phyloP scores from a whole-genome alignment of 2,329 filamentous ascomycete species.

The Echinosphaeria canescens region DNA sequence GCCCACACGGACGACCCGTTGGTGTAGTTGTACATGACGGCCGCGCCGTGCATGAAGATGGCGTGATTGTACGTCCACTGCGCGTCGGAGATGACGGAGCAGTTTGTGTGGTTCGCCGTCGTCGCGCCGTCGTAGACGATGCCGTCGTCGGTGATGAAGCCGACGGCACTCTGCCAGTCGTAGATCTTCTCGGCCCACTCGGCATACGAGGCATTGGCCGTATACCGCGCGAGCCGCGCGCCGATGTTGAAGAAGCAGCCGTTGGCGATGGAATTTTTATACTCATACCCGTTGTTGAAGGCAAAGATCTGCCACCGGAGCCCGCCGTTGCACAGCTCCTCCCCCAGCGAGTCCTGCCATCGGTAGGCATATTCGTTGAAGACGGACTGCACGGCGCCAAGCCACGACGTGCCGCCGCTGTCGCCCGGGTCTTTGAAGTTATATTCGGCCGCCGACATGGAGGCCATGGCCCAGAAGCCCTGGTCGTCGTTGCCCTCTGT shows the following conservation, averaged over 20 bases:
- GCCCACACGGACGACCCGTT: constrained; percentile 26
- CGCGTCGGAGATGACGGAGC: constrained; percentile 27
- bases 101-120: constrained; percentile 13
- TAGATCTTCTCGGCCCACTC: constrained; percentile 55
- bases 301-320: constrained; percentile 73
- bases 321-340: constrained; percentile 43
- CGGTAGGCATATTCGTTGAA: constrained; percentile 58
- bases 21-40: constrained; percentile 43
- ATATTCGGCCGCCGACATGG: constrained; percentile 58
- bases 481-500: constrained; percentile 53
- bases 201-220: constrained; percentile 56
- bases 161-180: constrained; percentile 34
- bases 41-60: constrained; percentile 37
- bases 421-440: constrained; percentile 52
- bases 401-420: constrained; percentile 43
- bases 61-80: constrained; percentile 54
- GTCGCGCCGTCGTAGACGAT: constrained; percentile 33
- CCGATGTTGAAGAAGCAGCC: constrained; percentile 49
- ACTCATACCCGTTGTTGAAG: constrained; percentile 50
- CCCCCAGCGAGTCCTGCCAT: constrained; percentile 46
- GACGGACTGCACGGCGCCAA: constrained; percentile 56
- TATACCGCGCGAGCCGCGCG: constrained; percentile 55
- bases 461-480: constrained; percentile 71
- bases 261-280: constrained; percentile 49
- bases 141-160: constrained; percentile 32